Conservation (phyloP, 2,329 filamentous ascomycete species). For the Cercospora zeina region DNA sequence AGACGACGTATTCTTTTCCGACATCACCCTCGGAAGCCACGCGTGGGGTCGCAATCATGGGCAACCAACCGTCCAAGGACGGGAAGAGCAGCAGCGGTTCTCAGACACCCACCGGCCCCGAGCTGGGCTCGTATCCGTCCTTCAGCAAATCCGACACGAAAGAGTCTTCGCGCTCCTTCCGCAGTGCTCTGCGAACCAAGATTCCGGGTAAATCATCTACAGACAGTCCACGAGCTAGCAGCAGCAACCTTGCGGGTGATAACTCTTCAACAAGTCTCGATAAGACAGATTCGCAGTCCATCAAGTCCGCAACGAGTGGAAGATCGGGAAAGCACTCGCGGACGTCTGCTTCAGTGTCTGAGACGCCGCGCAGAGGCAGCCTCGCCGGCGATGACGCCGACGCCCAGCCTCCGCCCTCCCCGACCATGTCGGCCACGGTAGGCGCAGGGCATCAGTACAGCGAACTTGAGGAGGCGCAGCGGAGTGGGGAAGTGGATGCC, state of each 20-base stretch:
- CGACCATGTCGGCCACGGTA: constrained; percentile 74
- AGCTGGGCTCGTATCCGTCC: constrained; percentile 82
- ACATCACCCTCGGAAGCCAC: neutral
- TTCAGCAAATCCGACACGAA: constrained; percentile 91
- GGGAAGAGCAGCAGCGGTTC: constrained; percentile 49
- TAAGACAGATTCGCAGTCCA: constrained; percentile 72
- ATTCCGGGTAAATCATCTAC: constrained; percentile 68
- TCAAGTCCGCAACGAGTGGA: constrained; percentile 67
- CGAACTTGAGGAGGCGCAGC: constrained; percentile 76
- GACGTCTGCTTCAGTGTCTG: constrained; percentile 27
- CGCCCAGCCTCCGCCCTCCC: constrained; percentile 70
- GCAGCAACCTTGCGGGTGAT: constrained; percentile 59
- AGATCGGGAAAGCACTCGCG: constrained; percentile 36
- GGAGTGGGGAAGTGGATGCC: constrained; percentile 86
- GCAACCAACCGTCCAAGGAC: constrained; percentile 66
- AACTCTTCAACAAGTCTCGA: constrained; percentile 54
- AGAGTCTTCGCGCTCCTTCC: constrained; percentile 84
- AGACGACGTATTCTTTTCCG: neutral
- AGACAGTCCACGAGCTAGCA: constrained; percentile 80
- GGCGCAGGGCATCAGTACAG: constrained; percentile 64
- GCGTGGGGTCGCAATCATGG: constrained; percentile 55
- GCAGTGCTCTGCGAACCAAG: constrained; percentile 79
- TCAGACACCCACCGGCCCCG: constrained; percentile 54
- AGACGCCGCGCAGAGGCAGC: constrained; percentile 43
- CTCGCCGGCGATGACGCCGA: constrained; percentile 36